Conservation (phyloP, 2,329 filamentous ascomycete species). For the Escovopsis sp. region DNA sequence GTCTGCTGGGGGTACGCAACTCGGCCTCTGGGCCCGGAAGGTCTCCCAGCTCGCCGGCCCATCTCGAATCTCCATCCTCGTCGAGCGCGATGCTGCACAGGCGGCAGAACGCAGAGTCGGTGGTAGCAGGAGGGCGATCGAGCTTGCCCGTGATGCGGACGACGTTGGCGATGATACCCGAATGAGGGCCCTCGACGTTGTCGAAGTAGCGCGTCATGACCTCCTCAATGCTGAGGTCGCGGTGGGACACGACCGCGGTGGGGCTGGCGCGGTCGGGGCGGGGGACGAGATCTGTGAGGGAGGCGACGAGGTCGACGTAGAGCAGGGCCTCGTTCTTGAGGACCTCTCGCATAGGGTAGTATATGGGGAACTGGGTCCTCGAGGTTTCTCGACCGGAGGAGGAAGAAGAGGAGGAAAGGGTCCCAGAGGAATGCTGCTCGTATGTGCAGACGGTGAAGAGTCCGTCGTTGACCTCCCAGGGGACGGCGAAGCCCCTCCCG, state of each 20-base stretch:
- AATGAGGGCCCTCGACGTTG: constrained; percentile 65
- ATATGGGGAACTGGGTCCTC: constrained; percentile 29
- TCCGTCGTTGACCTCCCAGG: constrained; percentile 71
- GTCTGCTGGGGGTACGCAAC: constrained; percentile 15
- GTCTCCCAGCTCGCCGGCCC: constrained; percentile 44
- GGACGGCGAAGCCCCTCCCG: constrained; percentile 69
- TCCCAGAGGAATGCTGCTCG: constrained; percentile 5
- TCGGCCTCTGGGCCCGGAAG: constrained; percentile 12
- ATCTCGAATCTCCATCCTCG: constrained; percentile 45
- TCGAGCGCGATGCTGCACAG: constrained; percentile 57
- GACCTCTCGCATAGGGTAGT: constrained; percentile 73
- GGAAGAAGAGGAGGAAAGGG: too few species aligned
- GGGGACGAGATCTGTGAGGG: constrained; percentile 34
- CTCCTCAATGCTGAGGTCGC: constrained; percentile 76
- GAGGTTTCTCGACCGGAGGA: constrained; percentile 6
- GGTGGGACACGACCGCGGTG: constrained; percentile 42
- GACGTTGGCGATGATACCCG: constrained; percentile 87
- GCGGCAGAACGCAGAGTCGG: constrained; percentile 34
- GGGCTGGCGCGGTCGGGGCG: constrained; percentile 13
- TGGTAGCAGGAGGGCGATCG: constrained; percentile 28
- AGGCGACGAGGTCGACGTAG: constrained; percentile 43
- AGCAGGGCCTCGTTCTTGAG: constrained; percentile 63
- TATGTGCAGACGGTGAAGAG: constrained; percentile 23
- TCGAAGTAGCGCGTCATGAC: constrained; percentile 82
- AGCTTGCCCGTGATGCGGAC: constrained; percentile 83